Evolutionary conservation across 208 protist species (phyloP).

Genomic region (Acanthamoeba culbertsoni): DNA sequence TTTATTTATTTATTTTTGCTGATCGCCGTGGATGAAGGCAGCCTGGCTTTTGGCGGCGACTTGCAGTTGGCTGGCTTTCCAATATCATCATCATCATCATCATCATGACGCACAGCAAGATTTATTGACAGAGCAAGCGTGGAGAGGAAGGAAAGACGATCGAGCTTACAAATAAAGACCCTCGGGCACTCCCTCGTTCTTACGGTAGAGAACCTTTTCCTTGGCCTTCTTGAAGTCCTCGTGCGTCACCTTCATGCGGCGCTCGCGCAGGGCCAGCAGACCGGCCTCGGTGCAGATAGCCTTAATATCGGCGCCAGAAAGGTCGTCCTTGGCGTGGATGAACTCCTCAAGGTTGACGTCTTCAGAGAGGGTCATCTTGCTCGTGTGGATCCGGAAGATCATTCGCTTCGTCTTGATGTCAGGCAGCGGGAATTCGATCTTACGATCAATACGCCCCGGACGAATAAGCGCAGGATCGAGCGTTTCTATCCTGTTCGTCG

Average conservation of each 20-base stretch:
- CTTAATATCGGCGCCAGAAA: constrained; percentile 99
- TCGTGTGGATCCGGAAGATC: constrained; percentile 99
- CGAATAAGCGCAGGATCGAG: constrained; percentile 99
- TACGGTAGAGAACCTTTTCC: constrained; percentile 99
- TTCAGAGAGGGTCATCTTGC: constrained; percentile 97
- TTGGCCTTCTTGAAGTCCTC: constrained; percentile 99
- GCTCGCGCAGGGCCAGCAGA: constrained; percentile 98
- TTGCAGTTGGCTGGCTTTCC: too few relatives aligned
- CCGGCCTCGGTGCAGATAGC: constrained; percentile 99
- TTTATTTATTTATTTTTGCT: too few relatives aligned
- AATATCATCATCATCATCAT: too few relatives aligned
- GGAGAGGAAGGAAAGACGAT: not conserved
- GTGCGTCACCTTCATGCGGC: constrained; percentile 99
- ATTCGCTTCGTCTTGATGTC: constrained; percentile 98
- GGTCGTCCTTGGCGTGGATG: constrained; percentile 99
- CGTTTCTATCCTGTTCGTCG: constrained; percentile 99
- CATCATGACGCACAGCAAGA: too few relatives aligned
- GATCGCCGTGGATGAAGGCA: too few relatives aligned
- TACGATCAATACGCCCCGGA: constrained; percentile 99
- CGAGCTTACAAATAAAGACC: constrained; percentile 96
- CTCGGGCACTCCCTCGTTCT: constrained; percentile 96
- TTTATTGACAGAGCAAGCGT: not conserved
- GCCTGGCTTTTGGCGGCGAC: too few relatives aligned
- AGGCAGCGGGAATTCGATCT: constrained; percentile 99
- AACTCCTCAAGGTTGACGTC: constrained; percentile 99